These are phyloP conservation scores for Sporisorium exsertum DNA, from an alignment of 1,284 basidiomycete genomes.

Conservation along the genomic window DNA sequence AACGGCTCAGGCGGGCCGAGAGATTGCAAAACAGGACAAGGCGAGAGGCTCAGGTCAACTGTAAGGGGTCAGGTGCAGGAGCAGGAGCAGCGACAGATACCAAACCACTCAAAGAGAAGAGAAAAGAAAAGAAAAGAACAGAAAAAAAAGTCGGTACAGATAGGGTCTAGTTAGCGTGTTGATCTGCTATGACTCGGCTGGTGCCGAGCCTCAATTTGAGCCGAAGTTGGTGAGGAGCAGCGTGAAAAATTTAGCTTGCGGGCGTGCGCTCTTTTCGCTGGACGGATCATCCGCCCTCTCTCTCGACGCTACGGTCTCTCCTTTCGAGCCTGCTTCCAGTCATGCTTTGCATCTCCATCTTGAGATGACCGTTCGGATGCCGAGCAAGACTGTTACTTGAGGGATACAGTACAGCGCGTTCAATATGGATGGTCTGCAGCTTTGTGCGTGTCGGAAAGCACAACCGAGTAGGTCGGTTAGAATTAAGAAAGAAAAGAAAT, in stretches of 20 bases:
- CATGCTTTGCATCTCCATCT: background rate
- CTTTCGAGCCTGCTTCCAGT: background rate
- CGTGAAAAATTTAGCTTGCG: background rate
- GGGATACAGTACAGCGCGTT: background rate
- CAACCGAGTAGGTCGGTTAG: background rate
- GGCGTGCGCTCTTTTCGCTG: background rate
- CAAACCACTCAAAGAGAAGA: background rate
- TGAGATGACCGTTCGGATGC: no score
- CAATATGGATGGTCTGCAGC: background rate
- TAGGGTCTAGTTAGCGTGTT: background rate
- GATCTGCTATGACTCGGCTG: slow-evolving; percentile 3
- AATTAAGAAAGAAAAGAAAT: slow-evolving; percentile 1
- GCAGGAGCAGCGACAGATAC: slow-evolving; percentile 6
- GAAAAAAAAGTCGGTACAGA: slow-evolving; percentile 1
- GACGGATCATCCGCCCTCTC: background rate
- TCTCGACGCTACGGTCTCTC: background rate
- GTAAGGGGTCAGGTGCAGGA: slow-evolving; percentile 10
- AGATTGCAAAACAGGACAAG: background rate
- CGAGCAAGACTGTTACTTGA: background rate
- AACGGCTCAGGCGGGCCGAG: background rate
- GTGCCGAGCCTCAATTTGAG: slow-evolving; percentile 3
- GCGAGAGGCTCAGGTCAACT: background rate
- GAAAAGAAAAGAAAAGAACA: background rate
- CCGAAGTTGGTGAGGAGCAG: background rate
- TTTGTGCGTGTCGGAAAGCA: background rate